Conservation (phyloP, 2,329 filamentous ascomycete species). For the Sphaerulina populicola region DNA sequence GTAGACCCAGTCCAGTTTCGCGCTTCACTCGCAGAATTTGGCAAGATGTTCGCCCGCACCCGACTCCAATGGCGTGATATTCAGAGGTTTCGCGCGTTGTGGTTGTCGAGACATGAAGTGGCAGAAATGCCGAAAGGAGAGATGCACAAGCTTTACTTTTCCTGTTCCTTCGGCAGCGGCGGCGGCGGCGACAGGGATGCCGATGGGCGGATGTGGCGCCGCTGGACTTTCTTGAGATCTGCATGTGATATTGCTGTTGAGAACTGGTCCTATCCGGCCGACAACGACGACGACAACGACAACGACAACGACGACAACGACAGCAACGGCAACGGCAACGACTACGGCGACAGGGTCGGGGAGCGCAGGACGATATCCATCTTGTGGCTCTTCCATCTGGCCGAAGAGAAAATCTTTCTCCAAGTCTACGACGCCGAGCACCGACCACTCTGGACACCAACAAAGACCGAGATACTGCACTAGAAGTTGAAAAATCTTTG, state of each 20-base stretch:
- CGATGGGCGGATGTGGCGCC: not conserved
- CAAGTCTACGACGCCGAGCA: not conserved
- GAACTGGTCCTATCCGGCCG: not conserved
- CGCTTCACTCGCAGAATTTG: not conserved
- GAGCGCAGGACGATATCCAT: not conserved
- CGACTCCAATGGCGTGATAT: not conserved
- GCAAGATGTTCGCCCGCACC: not conserved
- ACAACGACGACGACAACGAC: not conserved
- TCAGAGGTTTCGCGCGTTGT: not conserved
- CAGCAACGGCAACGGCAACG: not conserved
- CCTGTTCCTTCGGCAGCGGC: slow-evolving; percentile 6
- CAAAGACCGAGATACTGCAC: not conserved
- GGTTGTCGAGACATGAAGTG: slow-evolving; percentile 4
- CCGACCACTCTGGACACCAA: not conserved
- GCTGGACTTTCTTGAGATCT: not conserved
- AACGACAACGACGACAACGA: not conserved
- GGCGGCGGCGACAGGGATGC: slow-evolving; percentile 2
- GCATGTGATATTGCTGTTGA: not conserved
- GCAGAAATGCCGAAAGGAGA: slow-evolving; percentile 4
- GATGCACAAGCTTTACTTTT: slow-evolving; percentile 3
- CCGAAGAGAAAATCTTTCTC: not conserved
- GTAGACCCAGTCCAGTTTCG: not conserved
- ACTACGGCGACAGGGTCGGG: not conserved
- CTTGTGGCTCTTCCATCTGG: not conserved
- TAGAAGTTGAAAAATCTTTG: not conserved